Evolutionary conservation across 2,329 filamentous ascomycete genomes (phyloP).

Genomic region (Amauroascus verrucosus): DNA sequence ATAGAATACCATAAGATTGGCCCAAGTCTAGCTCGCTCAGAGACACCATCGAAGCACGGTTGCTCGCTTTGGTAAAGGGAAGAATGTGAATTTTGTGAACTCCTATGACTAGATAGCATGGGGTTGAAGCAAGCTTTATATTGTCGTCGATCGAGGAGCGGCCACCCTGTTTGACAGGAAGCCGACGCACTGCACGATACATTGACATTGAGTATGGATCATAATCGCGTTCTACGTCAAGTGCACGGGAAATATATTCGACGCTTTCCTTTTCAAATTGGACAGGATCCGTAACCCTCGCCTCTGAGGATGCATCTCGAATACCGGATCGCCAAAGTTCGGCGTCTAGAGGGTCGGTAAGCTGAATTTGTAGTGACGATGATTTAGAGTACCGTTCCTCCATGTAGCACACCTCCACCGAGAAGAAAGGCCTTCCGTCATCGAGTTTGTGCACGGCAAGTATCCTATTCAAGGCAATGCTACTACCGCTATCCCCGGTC

Average conservation of each 20-base stretch:
- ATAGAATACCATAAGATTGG: constrained; percentile 50
- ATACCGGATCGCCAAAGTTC: constrained; percentile 56
- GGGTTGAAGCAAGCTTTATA: constrained; percentile 52
- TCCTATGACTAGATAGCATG: constrained; percentile 59
- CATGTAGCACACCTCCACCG: constrained; percentile 56
- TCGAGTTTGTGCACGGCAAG: constrained; percentile 58
- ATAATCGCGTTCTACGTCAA: constrained; percentile 59
- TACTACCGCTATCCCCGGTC: constrained; percentile 39
- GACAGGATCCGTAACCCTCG: constrained; percentile 42
- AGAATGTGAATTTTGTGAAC: constrained; percentile 60
- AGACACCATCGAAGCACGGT: constrained; percentile 46
- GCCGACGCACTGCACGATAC: constrained; percentile 57
- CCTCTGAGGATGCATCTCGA: constrained; percentile 48
- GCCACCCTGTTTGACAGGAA: constrained; percentile 45
- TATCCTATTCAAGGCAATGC: constrained; percentile 54
- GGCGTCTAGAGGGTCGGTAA: constrained; percentile 54
- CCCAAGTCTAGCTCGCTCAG: constrained; percentile 42
- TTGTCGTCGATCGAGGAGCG: constrained; percentile 56
- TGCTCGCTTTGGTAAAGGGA: constrained; percentile 47
- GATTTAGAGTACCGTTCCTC: constrained; percentile 53
- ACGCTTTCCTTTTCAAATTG: constrained; percentile 50
- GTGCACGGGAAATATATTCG: constrained; percentile 50
- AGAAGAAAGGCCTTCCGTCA: constrained; percentile 56
- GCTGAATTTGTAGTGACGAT: constrained; percentile 54
- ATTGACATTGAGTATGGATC: constrained; percentile 57